Base-by-base conservation (phyloP, 1,284 basidiomycete genomes). In the Veloporphyrellus conicus region DNA sequence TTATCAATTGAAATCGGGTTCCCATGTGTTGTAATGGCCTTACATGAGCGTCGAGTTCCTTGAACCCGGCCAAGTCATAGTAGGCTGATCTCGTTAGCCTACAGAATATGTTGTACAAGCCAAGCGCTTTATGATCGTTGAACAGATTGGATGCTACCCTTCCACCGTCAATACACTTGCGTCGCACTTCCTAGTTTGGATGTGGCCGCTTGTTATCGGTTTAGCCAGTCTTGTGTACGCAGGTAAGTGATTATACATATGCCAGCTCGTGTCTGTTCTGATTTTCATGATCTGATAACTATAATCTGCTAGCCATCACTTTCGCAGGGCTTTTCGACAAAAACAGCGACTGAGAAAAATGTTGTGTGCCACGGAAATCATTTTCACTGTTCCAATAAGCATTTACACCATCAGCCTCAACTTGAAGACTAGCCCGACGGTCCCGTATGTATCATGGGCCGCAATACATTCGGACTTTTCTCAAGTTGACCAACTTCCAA, bases 91-190 rank as follows among this genome's bases (percentile, higher is more conserved):
- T 49, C 10, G 44, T 4, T 14, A n/a, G 10, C 5, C 4, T 15
- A 43, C 31, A 62, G 62, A 49, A 5, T 61, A 56, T 45, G 19
- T 63, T 3, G 51, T 57, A 5, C 74, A 79, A 59, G 74, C 73
- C 3, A 75, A 78, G 58, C 77, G 82, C 20, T 85, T 74, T 60
- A 60, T 77, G 48, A 78, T 84, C 42, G 69, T 69, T 28, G 79
- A 84, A 62, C 72, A 81, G 44, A 52, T 81, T 28, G 82, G 82
- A 2, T 84, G 81, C 57, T 64, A 61, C 35, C 71, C 72, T 6
- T 58, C 55, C 22, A 72, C 68, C 2, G 75, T 71, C 52, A 74
- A 77, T 52, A 76, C 76, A 1, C 58, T 64, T 22, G 62, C 72
- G 15, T 64, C 71, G 0, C 75, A 73, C 48, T 56, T 72, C 22